Evolutionary conservation across 75 land plant genomes (phyloP).

Genomic region (Cryptomeria japonica): DNA sequence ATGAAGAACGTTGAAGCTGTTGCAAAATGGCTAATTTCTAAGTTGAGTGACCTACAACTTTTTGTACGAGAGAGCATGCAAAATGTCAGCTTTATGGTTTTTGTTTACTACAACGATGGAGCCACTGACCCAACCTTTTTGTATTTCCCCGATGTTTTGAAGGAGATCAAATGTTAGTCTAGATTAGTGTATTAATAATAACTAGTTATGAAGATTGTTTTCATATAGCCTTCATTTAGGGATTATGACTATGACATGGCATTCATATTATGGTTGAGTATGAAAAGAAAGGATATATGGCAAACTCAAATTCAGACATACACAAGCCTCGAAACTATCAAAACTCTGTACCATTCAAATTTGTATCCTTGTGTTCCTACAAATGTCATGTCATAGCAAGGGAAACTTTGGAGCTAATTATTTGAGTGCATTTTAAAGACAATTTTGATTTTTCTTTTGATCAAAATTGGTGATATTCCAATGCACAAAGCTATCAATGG

Average conservation of each 20-base stretch:
- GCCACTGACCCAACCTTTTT: slow-evolving; percentile 79
- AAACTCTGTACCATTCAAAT: too few species aligned
- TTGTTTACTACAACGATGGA: slow-evolving; percentile 91
- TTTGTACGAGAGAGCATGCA: slow-evolving; percentile 98
- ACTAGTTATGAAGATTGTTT: not conserved
- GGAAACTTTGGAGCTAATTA: too few species aligned
- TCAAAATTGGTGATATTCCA: too few species aligned
- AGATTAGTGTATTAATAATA: not conserved
- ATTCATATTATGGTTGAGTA: not conserved
- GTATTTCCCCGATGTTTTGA: slow-evolving; percentile 53
- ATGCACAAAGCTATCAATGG: too few species aligned
- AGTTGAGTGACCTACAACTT: slow-evolving; percentile 77
- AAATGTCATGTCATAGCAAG: too few species aligned
- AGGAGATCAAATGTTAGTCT: slow-evolving; percentile 67
- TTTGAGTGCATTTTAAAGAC: too few species aligned
- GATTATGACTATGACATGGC: not conserved
- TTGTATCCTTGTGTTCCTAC: too few species aligned
- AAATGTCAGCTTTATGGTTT: slow-evolving; percentile 69
- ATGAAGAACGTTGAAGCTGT: slow-evolving; percentile 85
- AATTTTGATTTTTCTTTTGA: too few species aligned
- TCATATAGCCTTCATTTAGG: not conserved
- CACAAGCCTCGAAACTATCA: too few species aligned
- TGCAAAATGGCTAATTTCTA: slow-evolving; percentile 75
- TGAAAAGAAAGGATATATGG: too few species aligned
- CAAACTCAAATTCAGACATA: too few species aligned